Evolutionary conservation across 495 filamentous ascomycete species (phyloP).

Genomic region (Penicillium cosmopolitanum): DNA sequence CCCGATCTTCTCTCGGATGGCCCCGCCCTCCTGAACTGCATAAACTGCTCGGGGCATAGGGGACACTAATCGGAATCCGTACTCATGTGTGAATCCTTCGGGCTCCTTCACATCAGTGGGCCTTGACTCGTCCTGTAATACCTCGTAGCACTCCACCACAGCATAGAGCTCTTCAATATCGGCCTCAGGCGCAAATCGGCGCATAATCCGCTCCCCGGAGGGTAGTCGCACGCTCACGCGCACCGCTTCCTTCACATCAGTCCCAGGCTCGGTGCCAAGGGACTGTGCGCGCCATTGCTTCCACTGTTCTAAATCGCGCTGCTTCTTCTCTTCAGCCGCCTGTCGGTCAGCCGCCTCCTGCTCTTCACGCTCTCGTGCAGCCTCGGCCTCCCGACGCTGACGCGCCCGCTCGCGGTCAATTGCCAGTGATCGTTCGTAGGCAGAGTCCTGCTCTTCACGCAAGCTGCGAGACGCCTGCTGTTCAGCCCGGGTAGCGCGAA

Average conservation of each 20-base stretch:
- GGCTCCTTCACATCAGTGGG: constrained; percentile 53
- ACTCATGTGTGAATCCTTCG: constrained; percentile 73
- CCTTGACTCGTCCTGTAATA: constrained; percentile 44
- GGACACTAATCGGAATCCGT: constrained; percentile 77
- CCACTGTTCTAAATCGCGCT: constrained; percentile 70
- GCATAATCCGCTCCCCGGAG: constrained; percentile 70
- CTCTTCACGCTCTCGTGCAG: constrained; percentile 63
- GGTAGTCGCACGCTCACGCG: constrained; percentile 81
- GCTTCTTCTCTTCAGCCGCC: constrained; percentile 62
- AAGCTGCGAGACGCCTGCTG: constrained; percentile 78
- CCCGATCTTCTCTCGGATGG: constrained; percentile 72
- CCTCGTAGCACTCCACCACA: constrained; percentile 89
- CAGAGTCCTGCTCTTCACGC: constrained; percentile 82
- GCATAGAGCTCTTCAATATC: constrained; percentile 90
- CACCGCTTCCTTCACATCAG: constrained; percentile 68
- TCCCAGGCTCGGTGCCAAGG: constrained; percentile 68
- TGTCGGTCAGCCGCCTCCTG: constrained; percentile 64
- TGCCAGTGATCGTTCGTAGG: constrained; percentile 89
- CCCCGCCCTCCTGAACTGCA: constrained; percentile 64
- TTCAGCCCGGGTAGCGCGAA: constrained; percentile 69
- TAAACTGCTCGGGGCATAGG: constrained; percentile 82
- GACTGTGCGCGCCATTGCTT: constrained; percentile 73
- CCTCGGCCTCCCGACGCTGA: constrained; percentile 73
- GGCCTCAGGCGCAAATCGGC: constrained; percentile 67
- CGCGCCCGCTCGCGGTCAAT: constrained; percentile 82